Evolutionary conservation across 257 asterid species (phyloP), one percentile per base, ranked within the genome.

Genomic region (Capsicum baccatum): DNA sequence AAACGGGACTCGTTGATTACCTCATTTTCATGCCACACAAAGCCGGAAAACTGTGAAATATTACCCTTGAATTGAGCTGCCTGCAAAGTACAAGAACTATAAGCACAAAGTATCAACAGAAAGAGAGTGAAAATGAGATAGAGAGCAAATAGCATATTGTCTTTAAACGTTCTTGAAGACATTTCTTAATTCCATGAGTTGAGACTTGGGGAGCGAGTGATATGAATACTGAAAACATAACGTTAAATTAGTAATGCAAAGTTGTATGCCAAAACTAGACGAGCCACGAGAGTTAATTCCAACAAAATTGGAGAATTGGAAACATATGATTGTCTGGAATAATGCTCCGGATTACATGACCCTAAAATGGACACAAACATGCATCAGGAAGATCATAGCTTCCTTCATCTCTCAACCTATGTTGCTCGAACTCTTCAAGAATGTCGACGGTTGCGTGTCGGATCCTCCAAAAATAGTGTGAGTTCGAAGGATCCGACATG

Each of bases 1-100:
- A 73, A 14, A 11, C 16, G 42, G 19, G 44, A 73, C 11, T 71
- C 80, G 13, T 50, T 74, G 8, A 74, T 79, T 86, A 95, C 99
- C 97, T 94, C 97, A 74, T 95, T 90, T 83, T 85, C 96, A 91
- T 88, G 95, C 97, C 98, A 95, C 71, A 94, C 97, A 42, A 95
- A 90, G 73, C 99, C 98, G 63, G 99, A 97, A 89, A 95, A 97
- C 83, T 92, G 92, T 59, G 92, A 92, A 57, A 97, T 91, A 79
- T 97, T 92, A 88, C 57, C 86, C 91, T 94, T 97, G 83, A 94
- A 79, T 88, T 92, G 94, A 90, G 94, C 92, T 57, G 96, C 98
- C 99, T 97, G 94, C 84, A 79, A 90, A 84, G 58, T 37, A 71
- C 42, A 76, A 76, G 73, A 85, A 55, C 80, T 6, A 78, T 81